Conservation (phyloP, 306 rosid species). For the Cicer judaicum region DNA sequence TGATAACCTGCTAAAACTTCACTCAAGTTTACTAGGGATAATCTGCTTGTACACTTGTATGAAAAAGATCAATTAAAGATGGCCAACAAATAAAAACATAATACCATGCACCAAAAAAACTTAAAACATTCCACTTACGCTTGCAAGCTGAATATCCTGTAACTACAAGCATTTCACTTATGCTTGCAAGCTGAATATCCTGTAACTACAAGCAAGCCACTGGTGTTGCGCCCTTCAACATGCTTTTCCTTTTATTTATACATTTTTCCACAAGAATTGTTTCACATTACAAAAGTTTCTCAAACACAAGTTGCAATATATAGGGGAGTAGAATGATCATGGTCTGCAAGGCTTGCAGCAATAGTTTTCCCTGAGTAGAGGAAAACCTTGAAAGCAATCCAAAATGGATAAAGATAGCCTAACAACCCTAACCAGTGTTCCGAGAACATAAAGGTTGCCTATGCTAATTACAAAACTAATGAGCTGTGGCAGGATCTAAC, state of each 20-base stretch:
- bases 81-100: conserved; percentile 11
- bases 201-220: conserved; percentile 20
- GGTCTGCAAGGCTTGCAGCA: conserved; percentile 9
- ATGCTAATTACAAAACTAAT: neutral
- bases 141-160: neutral
- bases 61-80: conserved; percentile 20
- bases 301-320: conserved; percentile 12
- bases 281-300: neutral
- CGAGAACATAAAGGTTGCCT: neutral
- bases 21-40: conserved; percentile 31
- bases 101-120: neutral
- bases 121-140: conserved; percentile 19
- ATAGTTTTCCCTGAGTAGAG: neutral
- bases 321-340: conserved; percentile 13
- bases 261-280: neutral
- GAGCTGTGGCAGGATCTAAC: neutral
- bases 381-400: conserved; percentile 32
- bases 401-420: conserved; percentile 24
- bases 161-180: neutral
- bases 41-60: conserved; percentile 4
- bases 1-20: conserved; percentile 22
- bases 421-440: conserved; percentile 12
- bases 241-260: conserved; percentile 20
- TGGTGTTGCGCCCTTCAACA: neutral
- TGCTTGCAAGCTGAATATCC: conserved; percentile 23